Base-by-base conservation (phyloP, 139 green algal genomes). In the Raphidocelis subcapitata region DNA sequence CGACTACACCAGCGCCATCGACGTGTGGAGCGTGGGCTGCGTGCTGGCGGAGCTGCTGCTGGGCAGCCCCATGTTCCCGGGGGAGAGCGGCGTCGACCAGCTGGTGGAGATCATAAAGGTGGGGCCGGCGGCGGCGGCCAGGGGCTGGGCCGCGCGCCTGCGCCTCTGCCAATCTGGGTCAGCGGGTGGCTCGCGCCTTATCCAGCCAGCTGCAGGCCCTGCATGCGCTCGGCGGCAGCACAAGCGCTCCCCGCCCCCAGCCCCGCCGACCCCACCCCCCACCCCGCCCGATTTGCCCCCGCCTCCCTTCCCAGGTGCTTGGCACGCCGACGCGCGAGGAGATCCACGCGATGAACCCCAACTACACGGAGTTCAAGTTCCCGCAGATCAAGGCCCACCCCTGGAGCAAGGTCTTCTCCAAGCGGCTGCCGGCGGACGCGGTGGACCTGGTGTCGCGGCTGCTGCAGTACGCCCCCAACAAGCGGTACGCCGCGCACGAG, bases 31-130 rank as follows among this genome's bases (percentile, higher is more conserved):
- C 21, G 89, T 97, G 36, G 96, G 96, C 20, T 99, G 96, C 79
- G 96, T 99, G 57, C 88, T 98, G 82, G 96, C 96, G 20, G 96
- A 99, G 91, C 91, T 99, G 55, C 82, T 99, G 62, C 88, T 99
- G 28, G 96, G 96, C 14, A 79, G 88, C 61, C 94, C 94, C 2
- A 80, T 98, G 65, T 97, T 97, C 67, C 92, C 91, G 41, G 94
- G 94, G 10, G 95, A 99, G 84, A 94, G 77, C 62, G 95, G 96
- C 5, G 93, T 99, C 65, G 96, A 99, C 83, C 96, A 99, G 89
- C 87, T 99, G 65, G 96, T 99, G 73, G 95, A 99, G 86, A 99
- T 99, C 87, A 98, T 99, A 79, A 99, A 99, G 88, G 93, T 93
- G 68, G n/a, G 79, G 41, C 8, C 41, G 8, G 41, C 8, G 8